phyloP scores from a whole-genome alignment of 2,329 filamentous ascomycete genomes.

The Cercospora nicotianae region DNA sequence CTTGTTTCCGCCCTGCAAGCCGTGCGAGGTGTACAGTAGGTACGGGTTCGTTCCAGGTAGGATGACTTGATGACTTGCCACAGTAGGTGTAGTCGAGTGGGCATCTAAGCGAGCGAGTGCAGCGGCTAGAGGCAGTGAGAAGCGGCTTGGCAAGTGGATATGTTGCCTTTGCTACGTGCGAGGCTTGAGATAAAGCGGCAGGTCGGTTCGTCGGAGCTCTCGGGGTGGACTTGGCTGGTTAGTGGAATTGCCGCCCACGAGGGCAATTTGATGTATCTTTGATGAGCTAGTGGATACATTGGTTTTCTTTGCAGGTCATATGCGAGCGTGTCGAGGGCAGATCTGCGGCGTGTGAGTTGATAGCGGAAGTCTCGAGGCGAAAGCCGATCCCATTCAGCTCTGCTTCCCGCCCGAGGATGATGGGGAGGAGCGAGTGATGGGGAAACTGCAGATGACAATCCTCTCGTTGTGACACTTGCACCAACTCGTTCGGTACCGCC shows the following conservation, averaged over 20 bases:
- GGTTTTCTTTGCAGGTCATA: not conserved
- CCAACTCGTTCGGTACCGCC: not conserved
- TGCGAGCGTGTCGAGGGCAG: constrained; percentile 4
- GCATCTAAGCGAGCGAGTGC: not conserved
- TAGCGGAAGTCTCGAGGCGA: constrained; percentile 7
- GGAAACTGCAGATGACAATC: not conserved
- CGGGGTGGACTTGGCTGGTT: not conserved
- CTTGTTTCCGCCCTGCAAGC: not conserved
- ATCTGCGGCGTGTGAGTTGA: not conserved
- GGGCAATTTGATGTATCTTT: not conserved
- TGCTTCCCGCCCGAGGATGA: not conserved
- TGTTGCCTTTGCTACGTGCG: not conserved
- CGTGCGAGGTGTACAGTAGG: not conserved
- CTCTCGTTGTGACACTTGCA: not conserved
- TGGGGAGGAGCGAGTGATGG: not conserved
- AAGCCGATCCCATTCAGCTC: not conserved
- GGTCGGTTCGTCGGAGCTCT: not conserved
- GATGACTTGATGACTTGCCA: constrained; percentile 3
- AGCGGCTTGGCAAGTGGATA: constrained; percentile 2
- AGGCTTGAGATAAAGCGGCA: constrained; percentile 6
- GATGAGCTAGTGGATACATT: not conserved
- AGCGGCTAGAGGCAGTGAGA: not conserved
- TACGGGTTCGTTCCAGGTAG: constrained; percentile 12
- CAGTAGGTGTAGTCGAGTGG: not conserved
- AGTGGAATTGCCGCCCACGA: not conserved